phyloP scores from a whole-genome alignment of 2,329 filamentous ascomycete genomes.

The Xylaria sp. region DNA sequence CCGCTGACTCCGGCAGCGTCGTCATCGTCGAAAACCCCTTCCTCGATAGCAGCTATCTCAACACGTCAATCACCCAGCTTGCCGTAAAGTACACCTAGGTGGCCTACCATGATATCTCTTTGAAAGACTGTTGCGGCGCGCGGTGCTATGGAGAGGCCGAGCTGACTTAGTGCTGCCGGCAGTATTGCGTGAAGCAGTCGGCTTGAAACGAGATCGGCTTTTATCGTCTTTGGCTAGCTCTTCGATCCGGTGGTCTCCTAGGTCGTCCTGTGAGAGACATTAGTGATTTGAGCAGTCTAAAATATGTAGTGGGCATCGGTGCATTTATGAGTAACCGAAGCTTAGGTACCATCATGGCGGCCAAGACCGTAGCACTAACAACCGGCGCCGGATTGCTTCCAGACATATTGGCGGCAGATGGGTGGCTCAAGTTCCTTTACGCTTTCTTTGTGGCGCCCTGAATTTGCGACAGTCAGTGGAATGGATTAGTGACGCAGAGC shows the following conservation, averaged over 20 bases:
- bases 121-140: background rate
- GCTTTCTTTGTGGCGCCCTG: background rate
- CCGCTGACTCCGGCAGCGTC: slow-evolving; percentile 28
- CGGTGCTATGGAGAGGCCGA: background rate
- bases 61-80: slow-evolving; percentile 2
- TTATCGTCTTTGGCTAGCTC: slow-evolving; percentile 24
- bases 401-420: slow-evolving; percentile 9
- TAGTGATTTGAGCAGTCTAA: background rate
- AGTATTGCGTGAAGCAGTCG: background rate
- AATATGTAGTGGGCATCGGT: background rate
- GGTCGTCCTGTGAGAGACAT: slow-evolving; percentile 26
- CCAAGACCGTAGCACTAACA: background rate
- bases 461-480: background rate
- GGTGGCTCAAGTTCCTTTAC: background rate
- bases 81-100: background rate
- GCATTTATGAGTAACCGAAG: background rate
- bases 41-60: slow-evolving; percentile 24
- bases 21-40: slow-evolving; percentile 30
- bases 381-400: background rate
- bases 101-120: slow-evolving; percentile 27
- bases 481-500: background rate
- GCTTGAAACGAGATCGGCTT: background rate
- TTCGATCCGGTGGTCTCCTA: slow-evolving; percentile 32
- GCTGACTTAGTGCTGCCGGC: background rate
- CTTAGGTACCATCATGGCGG: slow-evolving; percentile 19